These are phyloP conservation scores for Malassezia psittaci DNA, from an alignment of 1,284 basidiomycete species.

Conservation along the genomic window DNA sequence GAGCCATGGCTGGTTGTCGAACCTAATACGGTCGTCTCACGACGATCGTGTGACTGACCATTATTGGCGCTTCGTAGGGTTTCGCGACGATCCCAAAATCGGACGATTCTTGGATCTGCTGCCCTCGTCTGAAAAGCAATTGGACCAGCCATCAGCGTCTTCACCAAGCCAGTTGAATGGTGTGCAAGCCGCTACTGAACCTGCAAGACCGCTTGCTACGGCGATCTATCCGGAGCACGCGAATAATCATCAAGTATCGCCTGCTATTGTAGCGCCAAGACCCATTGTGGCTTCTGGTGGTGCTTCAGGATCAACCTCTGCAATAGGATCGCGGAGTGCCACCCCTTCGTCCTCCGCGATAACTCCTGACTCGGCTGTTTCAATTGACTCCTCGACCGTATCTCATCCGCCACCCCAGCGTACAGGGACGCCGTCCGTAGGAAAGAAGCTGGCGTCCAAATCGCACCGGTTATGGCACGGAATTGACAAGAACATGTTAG, in stretches of 20 bases:
- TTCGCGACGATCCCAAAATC: conserved; percentile 37
- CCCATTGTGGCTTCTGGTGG: too few relatives aligned
- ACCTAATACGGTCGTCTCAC: conserved; percentile 22
- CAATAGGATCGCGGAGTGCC: background rate
- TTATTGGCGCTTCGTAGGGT: conserved; percentile 50
- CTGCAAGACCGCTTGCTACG: too few relatives aligned
- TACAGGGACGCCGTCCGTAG: conserved; percentile 4
- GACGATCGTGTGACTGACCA: conserved; percentile 39
- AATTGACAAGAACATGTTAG: conserved; percentile 8
- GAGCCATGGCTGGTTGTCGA: conserved; percentile 30
- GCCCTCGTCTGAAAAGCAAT: background rate
- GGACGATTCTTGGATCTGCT: conserved; percentile 32
- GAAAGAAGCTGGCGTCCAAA: background rate
- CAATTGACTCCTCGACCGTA: too few relatives aligned
- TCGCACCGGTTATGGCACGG: conserved; percentile 8
- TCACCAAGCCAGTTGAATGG: background rate
- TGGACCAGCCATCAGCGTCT: background rate
- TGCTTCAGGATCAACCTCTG: too few relatives aligned
- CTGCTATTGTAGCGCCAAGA: too few relatives aligned
- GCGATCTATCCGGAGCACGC: too few relatives aligned
- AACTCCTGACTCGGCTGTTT: background rate
- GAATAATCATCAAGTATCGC: too few relatives aligned
- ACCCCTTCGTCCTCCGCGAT: background rate
- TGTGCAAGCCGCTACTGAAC: too few relatives aligned
- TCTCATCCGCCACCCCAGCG: background rate